phyloP scores from a whole-genome alignment of 345 rosid species.

The Euphorbia pulcherrima region DNA sequence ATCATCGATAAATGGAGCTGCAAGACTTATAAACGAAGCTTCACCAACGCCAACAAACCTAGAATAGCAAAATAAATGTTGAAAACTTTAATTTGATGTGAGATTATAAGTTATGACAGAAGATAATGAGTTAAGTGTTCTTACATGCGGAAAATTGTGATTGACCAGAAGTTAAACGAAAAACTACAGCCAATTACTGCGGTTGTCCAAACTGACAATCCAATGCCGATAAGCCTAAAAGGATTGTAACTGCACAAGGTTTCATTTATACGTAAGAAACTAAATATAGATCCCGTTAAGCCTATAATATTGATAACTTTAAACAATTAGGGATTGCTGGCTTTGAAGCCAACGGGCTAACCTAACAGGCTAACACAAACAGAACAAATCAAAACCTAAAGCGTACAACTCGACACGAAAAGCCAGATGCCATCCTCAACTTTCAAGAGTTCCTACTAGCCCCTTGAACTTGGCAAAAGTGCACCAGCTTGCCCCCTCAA shows the following conservation, averaged over 20 bases:
- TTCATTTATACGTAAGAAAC: constrained; percentile 17
- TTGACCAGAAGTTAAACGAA: constrained; percentile 88
- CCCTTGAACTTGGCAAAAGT: too few relatives aligned
- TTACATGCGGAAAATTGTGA: constrained; percentile 81
- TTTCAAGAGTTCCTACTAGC: too few relatives aligned
- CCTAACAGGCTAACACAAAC: too few relatives aligned
- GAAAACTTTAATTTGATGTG: neutral
- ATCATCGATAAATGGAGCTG: constrained; percentile 96
- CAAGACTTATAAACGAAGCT: constrained; percentile 95
- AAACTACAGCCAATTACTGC: constrained; percentile 75
- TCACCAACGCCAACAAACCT: constrained; percentile 99
- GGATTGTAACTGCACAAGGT: constrained; percentile 66
- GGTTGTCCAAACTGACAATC: constrained; percentile 79
- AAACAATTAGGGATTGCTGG: too few relatives aligned
- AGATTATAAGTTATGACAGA: neutral
- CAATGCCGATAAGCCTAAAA: constrained; percentile 90
- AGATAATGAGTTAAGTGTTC: constrained; percentile 11
- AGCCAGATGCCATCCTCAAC: too few relatives aligned
- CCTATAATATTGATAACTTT: too few relatives aligned
- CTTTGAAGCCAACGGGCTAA: too few relatives aligned
- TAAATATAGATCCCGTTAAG: neutral
- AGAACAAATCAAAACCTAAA: too few relatives aligned
- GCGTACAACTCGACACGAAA: too few relatives aligned
- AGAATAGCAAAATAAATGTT: constrained; percentile 16
- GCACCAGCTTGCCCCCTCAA: too few relatives aligned